Conservation (phyloP, 208 protist genomes). For the Naegleria gruberi region DNA sequence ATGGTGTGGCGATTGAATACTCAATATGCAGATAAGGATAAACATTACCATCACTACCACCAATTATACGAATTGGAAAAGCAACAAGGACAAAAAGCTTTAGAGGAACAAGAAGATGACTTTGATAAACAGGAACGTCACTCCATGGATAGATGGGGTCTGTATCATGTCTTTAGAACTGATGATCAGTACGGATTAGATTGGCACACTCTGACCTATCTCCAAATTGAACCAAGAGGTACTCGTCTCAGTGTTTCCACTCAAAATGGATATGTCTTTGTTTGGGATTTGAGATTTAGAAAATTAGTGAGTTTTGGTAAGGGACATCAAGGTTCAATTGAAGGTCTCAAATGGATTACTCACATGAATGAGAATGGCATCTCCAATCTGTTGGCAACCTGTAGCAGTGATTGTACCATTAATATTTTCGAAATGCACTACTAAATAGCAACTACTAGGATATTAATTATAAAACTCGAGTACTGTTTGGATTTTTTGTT, state of each 20-base stretch:
- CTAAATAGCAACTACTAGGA: too few species aligned
- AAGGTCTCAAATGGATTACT: neutral
- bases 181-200: neutral
- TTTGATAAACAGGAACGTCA: neutral
- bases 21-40: neutral
- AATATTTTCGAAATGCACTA: neutral
- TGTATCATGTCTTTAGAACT: neutral
- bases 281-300: neutral
- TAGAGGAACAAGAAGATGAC: neutral
- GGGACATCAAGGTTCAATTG: neutral
- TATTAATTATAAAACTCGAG: too few species aligned
- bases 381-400: neutral
- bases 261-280: conserved; percentile 13
- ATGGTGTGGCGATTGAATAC: conserved; percentile 9
- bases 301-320: neutral
- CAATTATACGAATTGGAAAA: neutral
- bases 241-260: neutral
- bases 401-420: neutral
- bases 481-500: too few species aligned
- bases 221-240: neutral
- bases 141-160: neutral
- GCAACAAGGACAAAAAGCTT: neutral
- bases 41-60: neutral
- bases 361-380: neutral
- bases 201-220: conserved; percentile 14